Evolutionary conservation across 2,329 filamentous ascomycete species (phyloP).

Genomic region (Neoscytalidium dimidiatum): DNA sequence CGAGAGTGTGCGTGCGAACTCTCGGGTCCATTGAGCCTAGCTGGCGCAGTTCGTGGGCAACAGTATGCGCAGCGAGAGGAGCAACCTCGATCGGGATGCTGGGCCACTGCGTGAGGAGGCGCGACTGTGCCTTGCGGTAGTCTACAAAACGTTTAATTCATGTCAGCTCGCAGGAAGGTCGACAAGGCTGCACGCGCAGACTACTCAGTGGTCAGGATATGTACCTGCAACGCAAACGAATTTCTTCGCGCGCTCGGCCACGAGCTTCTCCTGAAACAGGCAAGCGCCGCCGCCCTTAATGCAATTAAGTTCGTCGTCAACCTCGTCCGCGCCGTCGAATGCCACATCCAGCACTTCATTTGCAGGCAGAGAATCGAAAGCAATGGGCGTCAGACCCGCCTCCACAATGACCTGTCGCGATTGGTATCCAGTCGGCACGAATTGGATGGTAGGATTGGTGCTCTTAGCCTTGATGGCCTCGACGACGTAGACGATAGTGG

Average conservation of each 20-base stretch:
- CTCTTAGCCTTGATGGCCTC: constrained; percentile 64
- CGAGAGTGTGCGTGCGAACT: constrained; percentile 70
- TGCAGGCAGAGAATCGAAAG: constrained; percentile 72
- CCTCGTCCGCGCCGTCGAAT: constrained; percentile 96
- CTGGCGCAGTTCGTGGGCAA: constrained; percentile 69
- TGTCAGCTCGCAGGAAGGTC: neutral
- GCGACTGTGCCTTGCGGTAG: constrained; percentile 81
- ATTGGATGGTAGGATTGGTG: constrained; percentile 64
- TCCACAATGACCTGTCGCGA: constrained; percentile 82
- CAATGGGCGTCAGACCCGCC: constrained; percentile 74
- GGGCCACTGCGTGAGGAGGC: constrained; percentile 76
- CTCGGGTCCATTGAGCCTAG: constrained; percentile 73
- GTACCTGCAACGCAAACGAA: constrained; percentile 84
- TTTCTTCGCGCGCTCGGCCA: constrained; percentile 78
- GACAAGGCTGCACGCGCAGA: neutral
- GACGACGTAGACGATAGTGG: constrained; percentile 82
- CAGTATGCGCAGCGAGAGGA: constrained; percentile 76
- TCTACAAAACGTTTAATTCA: constrained; percentile 55
- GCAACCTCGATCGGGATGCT: constrained; percentile 91
- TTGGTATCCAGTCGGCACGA: constrained; percentile 90
- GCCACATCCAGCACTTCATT: constrained; percentile 75
- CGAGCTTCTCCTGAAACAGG: constrained; percentile 95
- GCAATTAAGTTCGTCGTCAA: constrained; percentile 90
- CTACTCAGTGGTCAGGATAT: constrained; percentile 24
- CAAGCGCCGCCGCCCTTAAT: constrained; percentile 99